Evolutionary conservation across 1,139 yeast genomes (phyloP).

Genomic region (Protomyces macrosporus): DNA sequence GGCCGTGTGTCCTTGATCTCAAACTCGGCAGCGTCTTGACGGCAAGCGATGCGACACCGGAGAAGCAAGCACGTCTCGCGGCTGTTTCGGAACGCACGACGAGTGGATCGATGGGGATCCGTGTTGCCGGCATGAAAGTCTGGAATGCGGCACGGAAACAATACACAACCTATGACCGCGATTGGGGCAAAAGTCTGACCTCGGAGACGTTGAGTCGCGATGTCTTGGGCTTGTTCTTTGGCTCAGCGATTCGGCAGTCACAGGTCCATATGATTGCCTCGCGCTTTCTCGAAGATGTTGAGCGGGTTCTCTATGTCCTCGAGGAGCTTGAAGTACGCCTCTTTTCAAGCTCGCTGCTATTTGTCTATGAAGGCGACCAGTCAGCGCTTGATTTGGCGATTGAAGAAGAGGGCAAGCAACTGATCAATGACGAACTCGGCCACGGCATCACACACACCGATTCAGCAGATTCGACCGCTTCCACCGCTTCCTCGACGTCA

Average conservation of each 20-base stretch:
- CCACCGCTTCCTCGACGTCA: background rate
- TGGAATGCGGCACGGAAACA: slow-evolving; percentile 39
- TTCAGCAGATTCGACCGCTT: background rate
- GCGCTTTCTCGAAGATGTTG: slow-evolving; percentile 54
- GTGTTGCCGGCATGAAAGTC: slow-evolving; percentile 87
- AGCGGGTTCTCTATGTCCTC: slow-evolving; percentile 59
- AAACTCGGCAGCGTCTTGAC: slow-evolving; percentile 70
- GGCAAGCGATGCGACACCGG: slow-evolving; percentile 55
- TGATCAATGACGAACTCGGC: slow-evolving; percentile 33
- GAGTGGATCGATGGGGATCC: slow-evolving; percentile 64
- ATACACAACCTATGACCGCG: slow-evolving; percentile 55
- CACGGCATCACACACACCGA: background rate
- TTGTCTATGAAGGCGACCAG: slow-evolving; percentile 66
- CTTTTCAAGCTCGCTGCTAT: slow-evolving; percentile 67
- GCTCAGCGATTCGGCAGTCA: slow-evolving; percentile 34
- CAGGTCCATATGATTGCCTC: slow-evolving; percentile 41
- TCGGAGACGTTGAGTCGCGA: slow-evolving; percentile 43
- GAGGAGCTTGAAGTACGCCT: slow-evolving; percentile 59
- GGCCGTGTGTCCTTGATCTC: slow-evolving; percentile 75
- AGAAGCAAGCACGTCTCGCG: slow-evolving; percentile 56
- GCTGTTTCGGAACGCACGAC: slow-evolving; percentile 68
- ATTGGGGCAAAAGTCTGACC: slow-evolving; percentile 61
- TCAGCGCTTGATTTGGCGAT: slow-evolving; percentile 36
- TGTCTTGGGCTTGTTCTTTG: slow-evolving; percentile 44
- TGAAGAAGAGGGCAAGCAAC: slow-evolving; percentile 38